These are phyloP conservation scores for Physcomitrellopsis africana DNA, from an alignment of 225 moss, liverwort and hornwort species.

Conservation along the genomic window DNA sequence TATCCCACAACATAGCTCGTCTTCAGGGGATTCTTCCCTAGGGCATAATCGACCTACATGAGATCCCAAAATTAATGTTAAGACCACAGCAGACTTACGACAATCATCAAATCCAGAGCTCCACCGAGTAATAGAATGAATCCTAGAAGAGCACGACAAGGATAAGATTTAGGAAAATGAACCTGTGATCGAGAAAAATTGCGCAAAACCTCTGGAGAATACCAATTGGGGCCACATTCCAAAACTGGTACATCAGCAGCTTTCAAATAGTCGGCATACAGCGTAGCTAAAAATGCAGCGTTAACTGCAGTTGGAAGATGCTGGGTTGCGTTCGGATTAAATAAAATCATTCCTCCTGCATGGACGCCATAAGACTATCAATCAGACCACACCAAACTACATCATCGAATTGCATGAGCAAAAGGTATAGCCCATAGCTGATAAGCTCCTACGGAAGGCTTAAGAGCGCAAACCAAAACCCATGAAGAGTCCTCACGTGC, in stretches of 20 bases:
- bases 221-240: slow-evolving; percentile 56
- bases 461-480: too few species aligned
- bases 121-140: too few species aligned
- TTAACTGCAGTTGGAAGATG: slow-evolving; percentile 74
- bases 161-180: background rate
- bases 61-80: too few species aligned
- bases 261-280: slow-evolving; percentile 79
- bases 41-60: slow-evolving; percentile 74
- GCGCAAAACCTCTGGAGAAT: slow-evolving; percentile 42
- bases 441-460: too few species aligned
- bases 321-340: slow-evolving; percentile 62
- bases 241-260: slow-evolving; percentile 64
- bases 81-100: background rate
- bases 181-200: slow-evolving; percentile 78
- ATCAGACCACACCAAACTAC: background rate
- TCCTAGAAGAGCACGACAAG: too few species aligned
- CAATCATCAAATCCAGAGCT: background rate
- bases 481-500: too few species aligned
- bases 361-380: background rate
- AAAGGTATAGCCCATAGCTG: too few species aligned
- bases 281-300: slow-evolving; percentile 76
- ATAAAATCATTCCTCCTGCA: slow-evolving; percentile 72
- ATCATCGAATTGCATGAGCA: background rate
- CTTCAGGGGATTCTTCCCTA: slow-evolving; percentile 69
- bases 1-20: slow-evolving; percentile 88